These are phyloP conservation scores for Cystofilobasidium ferigula DNA, from an alignment of 768 basidiomycete species.

Conservation along the genomic window DNA sequence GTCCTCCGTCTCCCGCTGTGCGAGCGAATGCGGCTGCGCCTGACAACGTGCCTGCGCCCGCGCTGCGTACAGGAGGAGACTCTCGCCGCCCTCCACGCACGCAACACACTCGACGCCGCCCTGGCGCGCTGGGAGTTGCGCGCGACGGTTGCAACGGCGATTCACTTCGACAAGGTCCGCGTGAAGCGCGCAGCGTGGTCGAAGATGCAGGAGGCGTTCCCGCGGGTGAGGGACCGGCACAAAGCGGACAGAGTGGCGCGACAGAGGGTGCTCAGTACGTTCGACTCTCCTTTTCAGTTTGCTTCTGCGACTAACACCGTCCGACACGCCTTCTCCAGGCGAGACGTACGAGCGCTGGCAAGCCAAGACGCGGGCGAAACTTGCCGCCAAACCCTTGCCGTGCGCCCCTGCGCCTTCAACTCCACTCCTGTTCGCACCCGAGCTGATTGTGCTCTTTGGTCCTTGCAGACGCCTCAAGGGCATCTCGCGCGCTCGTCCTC, in stretches of 20 bases:
- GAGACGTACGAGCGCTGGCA: slow-evolving; percentile 55
- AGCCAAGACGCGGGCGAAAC: slow-evolving; percentile 56
- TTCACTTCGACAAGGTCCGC: slow-evolving; percentile 58
- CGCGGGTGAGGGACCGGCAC: slow-evolving; percentile 55
- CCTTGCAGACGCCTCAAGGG: slow-evolving; percentile 3
- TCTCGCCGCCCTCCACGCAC: slow-evolving; percentile 3
- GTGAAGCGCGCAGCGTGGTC: slow-evolving; percentile 54
- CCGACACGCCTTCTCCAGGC: slow-evolving; percentile 38
- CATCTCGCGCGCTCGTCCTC: slow-evolving; percentile 14
- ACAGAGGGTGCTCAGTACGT: slow-evolving; percentile 51
- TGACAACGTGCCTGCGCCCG: not conserved
- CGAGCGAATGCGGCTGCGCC: not conserved
- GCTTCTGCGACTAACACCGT: slow-evolving; percentile 12
- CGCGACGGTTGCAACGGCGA: slow-evolving; percentile 49
- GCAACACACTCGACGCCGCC: slow-evolving; percentile 15
- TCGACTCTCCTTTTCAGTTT: not conserved
- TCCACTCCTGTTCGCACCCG: not conserved
- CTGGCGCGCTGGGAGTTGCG: slow-evolving; percentile 23
- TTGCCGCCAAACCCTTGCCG: slow-evolving; percentile 71
- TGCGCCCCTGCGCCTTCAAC: slow-evolving; percentile 43
- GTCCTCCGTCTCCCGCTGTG: slow-evolving; percentile 9
- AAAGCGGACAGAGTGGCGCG: slow-evolving; percentile 55
- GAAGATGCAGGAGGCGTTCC: slow-evolving; percentile 59
- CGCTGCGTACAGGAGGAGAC: slow-evolving; percentile 13
- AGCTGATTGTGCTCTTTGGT: not conserved